These are phyloP conservation scores for Cucurbita maxima DNA, from an alignment of 306 rosid genomes.

Conservation along the genomic window DNA sequence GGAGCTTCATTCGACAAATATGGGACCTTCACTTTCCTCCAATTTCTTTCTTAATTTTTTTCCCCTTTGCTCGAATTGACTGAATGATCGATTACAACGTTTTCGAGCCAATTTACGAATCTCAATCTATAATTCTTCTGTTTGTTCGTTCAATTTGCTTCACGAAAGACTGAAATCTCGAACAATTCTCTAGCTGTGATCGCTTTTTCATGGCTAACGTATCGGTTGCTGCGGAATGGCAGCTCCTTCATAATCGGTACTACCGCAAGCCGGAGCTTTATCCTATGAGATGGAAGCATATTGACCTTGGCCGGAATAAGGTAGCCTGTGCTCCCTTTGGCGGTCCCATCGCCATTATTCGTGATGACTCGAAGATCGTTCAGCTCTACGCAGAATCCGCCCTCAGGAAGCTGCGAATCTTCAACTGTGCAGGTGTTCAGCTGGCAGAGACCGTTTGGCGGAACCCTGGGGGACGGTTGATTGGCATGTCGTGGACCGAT, in stretches of 20 bases:
- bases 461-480: conserved; percentile 65
- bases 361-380: conserved; percentile 96
- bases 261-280: conserved; percentile 79
- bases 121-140: not conserved
- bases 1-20: not conserved
- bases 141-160: not conserved
- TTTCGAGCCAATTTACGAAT: not conserved
- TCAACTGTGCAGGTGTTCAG: conserved; percentile 54
- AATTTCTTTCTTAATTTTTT: not conserved
- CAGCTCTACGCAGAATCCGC: conserved; percentile 94
- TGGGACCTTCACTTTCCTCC: not conserved
- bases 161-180: not conserved
- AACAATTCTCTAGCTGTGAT: not conserved
- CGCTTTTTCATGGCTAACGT: conserved; percentile 52
- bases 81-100: not conserved
- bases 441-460: conserved; percentile 77
- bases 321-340: conserved; percentile 90
- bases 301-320: conserved; percentile 76
- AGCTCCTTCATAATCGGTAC: conserved; percentile 83
- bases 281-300: conserved; percentile 62
- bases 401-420: conserved; percentile 84
- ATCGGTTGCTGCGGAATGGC: conserved; percentile 98
- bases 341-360: conserved; percentile 85
- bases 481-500: conserved; percentile 80
- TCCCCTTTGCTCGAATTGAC: not conserved